These are phyloP conservation scores for Myxozyma geophila DNA, from an alignment of 805 yeast species.

Conservation along the genomic window DNA sequence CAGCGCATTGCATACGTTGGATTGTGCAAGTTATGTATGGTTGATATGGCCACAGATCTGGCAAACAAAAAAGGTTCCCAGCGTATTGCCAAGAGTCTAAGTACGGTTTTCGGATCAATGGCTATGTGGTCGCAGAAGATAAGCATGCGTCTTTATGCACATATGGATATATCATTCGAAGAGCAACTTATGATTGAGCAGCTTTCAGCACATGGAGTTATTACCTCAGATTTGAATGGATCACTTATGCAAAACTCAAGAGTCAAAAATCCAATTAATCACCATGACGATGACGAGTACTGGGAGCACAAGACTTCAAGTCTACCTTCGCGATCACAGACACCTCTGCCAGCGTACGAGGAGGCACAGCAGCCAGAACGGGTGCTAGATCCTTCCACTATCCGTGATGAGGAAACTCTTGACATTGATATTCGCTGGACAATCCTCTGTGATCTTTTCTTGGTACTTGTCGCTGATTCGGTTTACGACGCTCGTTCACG, in stretches of 20 bases:
- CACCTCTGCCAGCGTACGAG: constrained; percentile 27
- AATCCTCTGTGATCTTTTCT: constrained; percentile 84
- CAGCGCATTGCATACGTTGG: constrained; percentile 94
- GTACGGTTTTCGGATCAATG: constrained; percentile 72
- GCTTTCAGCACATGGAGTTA: constrained; percentile 81
- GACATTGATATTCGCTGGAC: constrained; percentile 91
- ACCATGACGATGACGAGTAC: background rate
- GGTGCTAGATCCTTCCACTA: constrained; percentile 23
- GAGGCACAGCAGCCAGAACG: constrained; percentile 11
- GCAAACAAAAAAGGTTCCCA: constrained; percentile 59
- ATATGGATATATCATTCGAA: constrained; percentile 73
- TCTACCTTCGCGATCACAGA: constrained; percentile 6
- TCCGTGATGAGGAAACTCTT: constrained; percentile 43
- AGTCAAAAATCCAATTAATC: constrained; percentile 56
- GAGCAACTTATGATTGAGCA: constrained; percentile 88
- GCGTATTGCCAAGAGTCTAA: constrained; percentile 62
- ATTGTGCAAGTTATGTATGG: constrained; percentile 71
- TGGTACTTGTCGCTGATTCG: constrained; percentile 79
- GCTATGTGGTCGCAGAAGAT: constrained; percentile 83
- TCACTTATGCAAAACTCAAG: constrained; percentile 59
- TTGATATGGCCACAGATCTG: constrained; percentile 80
- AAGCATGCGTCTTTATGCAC: constrained; percentile 73
- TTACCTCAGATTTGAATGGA: constrained; percentile 68
- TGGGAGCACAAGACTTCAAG: background rate
- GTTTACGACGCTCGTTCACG: constrained; percentile 89